phyloP scores from a whole-genome alignment of 495 filamentous ascomycete genomes.

The Aspergillus cavernicola region DNA sequence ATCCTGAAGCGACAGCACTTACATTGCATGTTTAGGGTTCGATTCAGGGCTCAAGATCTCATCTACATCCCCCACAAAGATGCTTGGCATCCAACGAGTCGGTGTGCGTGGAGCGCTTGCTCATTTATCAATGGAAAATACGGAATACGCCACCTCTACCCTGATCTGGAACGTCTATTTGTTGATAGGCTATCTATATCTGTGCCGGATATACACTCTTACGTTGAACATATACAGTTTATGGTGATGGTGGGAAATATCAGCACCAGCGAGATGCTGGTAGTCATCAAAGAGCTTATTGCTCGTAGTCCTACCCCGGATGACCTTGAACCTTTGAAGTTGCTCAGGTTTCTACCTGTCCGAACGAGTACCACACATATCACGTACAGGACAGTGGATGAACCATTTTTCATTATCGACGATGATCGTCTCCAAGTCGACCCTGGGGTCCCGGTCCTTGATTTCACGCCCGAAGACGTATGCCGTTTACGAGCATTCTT shows the following conservation, averaged over 20 bases:
- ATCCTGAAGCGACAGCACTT: not conserved
- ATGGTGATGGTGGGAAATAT: not conserved
- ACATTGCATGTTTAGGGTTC: not conserved
- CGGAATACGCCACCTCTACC: not conserved
- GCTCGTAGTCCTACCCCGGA: not conserved
- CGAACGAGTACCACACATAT: not conserved
- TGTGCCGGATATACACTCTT: not conserved
- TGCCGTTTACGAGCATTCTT: not conserved
- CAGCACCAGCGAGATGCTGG: not conserved
- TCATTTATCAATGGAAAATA: not conserved
- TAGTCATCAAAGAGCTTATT: not conserved
- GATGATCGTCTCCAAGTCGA: not conserved
- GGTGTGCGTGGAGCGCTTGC: not conserved
- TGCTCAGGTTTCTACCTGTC: not conserved
- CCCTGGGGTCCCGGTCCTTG: not conserved
- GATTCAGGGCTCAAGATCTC: not conserved
- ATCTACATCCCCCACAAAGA: not conserved
- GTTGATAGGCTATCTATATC: not conserved
- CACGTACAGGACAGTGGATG: not conserved
- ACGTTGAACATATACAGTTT: not conserved
- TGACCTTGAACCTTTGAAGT: not conserved
- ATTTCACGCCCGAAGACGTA: not conserved
- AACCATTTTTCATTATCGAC: constrained; percentile 1
- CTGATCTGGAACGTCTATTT: not conserved
- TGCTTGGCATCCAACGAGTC: not conserved